These are phyloP conservation scores for Samsoniella hepiali DNA, from an alignment of 2,329 filamentous ascomycete genomes.

Conservation along the genomic window DNA sequence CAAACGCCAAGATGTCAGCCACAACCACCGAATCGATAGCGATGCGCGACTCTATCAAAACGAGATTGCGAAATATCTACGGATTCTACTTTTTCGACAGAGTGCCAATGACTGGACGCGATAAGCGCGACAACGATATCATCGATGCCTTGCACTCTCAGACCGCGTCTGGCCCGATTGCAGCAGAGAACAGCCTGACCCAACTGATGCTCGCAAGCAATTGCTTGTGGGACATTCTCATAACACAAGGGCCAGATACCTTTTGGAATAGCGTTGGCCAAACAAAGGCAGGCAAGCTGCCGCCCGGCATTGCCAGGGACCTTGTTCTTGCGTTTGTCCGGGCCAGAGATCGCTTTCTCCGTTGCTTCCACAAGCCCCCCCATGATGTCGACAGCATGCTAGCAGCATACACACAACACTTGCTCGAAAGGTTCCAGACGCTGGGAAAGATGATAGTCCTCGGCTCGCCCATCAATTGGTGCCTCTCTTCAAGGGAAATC, in stretches of 20 bases:
- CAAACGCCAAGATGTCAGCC: not conserved
- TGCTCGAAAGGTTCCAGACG: conserved; percentile 15
- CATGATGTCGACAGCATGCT: conserved; percentile 7
- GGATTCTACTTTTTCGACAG: not conserved
- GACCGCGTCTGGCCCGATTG: not conserved
- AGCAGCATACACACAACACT: conserved; percentile 14
- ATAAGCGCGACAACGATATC: conserved; percentile 2
- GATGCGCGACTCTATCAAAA: conserved; percentile 5
- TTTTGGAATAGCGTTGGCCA: conserved; percentile 3
- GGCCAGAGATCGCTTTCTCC: conserved; percentile 20
- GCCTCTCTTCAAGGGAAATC: not conserved
- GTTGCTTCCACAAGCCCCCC: conserved; percentile 10
- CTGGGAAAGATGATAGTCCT: not conserved
- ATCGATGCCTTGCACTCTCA: not conserved
- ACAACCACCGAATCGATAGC: not conserved
- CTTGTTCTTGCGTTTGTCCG: conserved; percentile 19
- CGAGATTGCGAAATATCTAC: not conserved
- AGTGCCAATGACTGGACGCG: not conserved
- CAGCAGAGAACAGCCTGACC: not conserved
- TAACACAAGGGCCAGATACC: not conserved
- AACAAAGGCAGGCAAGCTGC: not conserved
- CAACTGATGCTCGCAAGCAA: conserved; percentile 12
- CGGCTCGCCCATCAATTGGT: conserved; percentile 1
- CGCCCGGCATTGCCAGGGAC: not conserved
- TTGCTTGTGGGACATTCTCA: not conserved